Evolutionary conservation across 306 rosid genomes (phyloP).

Genomic region (Crataegus laevigata): DNA sequence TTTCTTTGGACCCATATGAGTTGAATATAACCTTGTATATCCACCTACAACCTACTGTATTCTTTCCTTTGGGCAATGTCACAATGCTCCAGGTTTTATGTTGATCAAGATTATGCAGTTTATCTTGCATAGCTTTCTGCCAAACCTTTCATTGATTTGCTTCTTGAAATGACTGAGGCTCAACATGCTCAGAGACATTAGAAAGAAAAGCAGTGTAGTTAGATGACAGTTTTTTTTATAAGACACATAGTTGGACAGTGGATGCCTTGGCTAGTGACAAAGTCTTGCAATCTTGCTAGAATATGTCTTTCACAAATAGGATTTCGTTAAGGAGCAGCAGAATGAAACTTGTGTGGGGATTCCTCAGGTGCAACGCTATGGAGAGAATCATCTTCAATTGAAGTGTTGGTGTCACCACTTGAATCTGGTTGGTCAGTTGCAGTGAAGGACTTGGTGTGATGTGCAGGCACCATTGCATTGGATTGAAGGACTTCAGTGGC

Average conservation of each 20-base stretch:
- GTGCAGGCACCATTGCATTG: too few relatives aligned
- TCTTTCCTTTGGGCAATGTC: neutral
- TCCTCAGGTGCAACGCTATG: too few relatives aligned
- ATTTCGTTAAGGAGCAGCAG: neutral
- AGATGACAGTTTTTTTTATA: neutral
- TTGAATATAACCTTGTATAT: neutral
- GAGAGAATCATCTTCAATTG: too few relatives aligned
- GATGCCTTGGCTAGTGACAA: neutral
- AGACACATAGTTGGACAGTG: neutral
- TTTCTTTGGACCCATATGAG: neutral
- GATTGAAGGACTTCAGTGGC: too few relatives aligned
- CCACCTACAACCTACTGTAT: neutral
- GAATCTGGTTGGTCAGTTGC: too few relatives aligned
- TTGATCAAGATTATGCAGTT: too few relatives aligned
- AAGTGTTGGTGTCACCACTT: too few relatives aligned
- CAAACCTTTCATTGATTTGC: neutral
- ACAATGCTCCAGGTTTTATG: neutral
- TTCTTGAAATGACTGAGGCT: too few relatives aligned
- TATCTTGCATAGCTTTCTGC: too few relatives aligned
- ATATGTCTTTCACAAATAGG: neutral
- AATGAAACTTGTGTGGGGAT: fast-evolving
- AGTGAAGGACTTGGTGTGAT: too few relatives aligned
- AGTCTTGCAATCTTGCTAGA: neutral
- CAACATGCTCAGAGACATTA: too few relatives aligned
- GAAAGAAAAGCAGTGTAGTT: neutral